Evolutionary conservation across 352 stramenopile species (phyloP), one percentile per base, ranked within the genome.

Genomic region (Globisporangium iwayamae): DNA sequence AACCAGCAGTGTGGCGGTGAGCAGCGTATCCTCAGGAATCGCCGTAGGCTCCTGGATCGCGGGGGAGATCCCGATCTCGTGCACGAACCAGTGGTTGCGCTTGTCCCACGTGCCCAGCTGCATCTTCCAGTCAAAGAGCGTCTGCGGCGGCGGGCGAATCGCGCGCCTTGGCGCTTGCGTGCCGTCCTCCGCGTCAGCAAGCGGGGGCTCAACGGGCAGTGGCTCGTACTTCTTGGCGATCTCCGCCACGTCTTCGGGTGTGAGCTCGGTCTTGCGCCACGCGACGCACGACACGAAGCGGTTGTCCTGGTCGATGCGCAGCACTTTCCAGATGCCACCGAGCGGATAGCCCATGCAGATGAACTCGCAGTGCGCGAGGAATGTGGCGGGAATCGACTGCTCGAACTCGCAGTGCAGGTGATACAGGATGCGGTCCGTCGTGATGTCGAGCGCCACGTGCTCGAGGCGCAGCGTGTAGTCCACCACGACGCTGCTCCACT

Each of bases 51-150:
- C 68, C 0, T 10, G 10, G 3, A 30, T 51, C 9, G 59, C 16
- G 71, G 64, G 28, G 0, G 74, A 70, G 2, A 70, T 61, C 46
- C 77, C 71, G 13, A 84, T 50, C 20, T 79, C 68, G 30, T 71
- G 78, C 39, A 85, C 65, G 51, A 88, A 85, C 76, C 79, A 88
- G 58, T 85, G 79, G 13, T 62, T 68, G 22, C 54, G 47, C 57
- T 74, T 50, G 3, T 73, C 71, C 74, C 75, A 88, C 25, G 61
- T 69, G 7, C 76, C 79, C 0, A 83, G 65, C 59, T 83, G 67
- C 76, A 88, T 85, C 56, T 83, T 85, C 79, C 79, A 88, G 13
- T 75, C 66, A 43, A 88, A 88, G 3, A 84, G 18, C 9, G 64
- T 72, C 10, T 66, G 58, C 13, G 70, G 65, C 9, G 74, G 39